phyloP scores from a whole-genome alignment of 345 rosid genomes.

The Eucalyptus curtisii region DNA sequence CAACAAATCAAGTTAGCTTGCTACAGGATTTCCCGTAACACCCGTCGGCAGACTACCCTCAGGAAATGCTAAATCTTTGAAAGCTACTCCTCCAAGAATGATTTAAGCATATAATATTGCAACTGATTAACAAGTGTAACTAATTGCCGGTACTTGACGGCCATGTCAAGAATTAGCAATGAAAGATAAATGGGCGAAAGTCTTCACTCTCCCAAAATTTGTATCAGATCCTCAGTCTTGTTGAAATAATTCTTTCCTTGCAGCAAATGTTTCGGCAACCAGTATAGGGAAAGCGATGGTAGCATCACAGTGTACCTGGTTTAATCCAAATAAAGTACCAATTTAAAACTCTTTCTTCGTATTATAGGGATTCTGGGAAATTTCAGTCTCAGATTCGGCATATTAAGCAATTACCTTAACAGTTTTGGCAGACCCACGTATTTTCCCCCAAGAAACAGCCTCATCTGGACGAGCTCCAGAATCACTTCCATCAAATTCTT shows the following conservation, averaged over 20 bases:
- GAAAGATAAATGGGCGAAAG: not conserved
- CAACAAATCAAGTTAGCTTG: not conserved
- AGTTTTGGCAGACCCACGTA: slow-evolving; percentile 68
- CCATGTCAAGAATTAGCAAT: not conserved
- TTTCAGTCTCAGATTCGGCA: not conserved
- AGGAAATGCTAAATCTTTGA: not conserved
- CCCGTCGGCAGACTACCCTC: not conserved
- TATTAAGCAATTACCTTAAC: slow-evolving; percentile 44
- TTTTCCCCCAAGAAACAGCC: slow-evolving; percentile 96
- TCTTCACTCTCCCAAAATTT: not conserved
- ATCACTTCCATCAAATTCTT: slow-evolving; percentile 96
- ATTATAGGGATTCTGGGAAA: not conserved
- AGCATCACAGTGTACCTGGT: slow-evolving; percentile 91
- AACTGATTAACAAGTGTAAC: not conserved
- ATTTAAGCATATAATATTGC: not conserved
- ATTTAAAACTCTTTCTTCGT: not conserved
- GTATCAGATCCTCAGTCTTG: not conserved
- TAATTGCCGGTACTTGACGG: not conserved
- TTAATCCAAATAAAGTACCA: not conserved
- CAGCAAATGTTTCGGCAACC: slow-evolving; percentile 91
- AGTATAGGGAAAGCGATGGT: slow-evolving; percentile 89
- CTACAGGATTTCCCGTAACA: not conserved
- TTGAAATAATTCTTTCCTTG: slow-evolving; percentile 13
- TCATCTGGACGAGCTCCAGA: slow-evolving; percentile 96
- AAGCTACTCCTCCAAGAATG: not conserved